These are phyloP conservation scores for Auxenochlorella protothecoides DNA, from an alignment of 139 green algal genomes.

Conservation along the genomic window DNA sequence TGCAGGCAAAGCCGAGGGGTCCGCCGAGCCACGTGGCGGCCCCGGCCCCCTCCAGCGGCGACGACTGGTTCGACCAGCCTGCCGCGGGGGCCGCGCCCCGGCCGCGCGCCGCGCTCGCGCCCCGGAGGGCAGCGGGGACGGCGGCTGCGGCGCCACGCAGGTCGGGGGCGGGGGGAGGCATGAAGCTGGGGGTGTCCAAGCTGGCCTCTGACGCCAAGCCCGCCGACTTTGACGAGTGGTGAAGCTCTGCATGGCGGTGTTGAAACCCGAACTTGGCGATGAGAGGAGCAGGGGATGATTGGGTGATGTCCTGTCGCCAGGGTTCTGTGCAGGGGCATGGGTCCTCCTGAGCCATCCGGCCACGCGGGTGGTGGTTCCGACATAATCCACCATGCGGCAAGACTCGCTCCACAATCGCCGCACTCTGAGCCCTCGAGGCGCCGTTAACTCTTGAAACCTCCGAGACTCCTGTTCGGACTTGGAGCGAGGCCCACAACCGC, in stretches of 20 bases:
- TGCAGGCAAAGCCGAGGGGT: too few relatives aligned
- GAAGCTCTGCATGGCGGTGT: neutral
- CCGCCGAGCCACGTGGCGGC: too few relatives aligned
- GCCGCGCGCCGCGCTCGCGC: too few relatives aligned
- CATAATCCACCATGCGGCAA: neutral
- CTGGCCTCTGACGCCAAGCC: slow-evolving; percentile 1
- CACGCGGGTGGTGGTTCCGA: neutral
- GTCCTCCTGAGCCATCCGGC: neutral
- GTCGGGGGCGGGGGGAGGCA: neutral
- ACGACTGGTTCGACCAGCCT: too few relatives aligned
- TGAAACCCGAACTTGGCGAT: neutral
- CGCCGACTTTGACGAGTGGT: slow-evolving; percentile 24
- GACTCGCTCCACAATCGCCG: neutral
- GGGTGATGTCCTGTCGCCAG: neutral
- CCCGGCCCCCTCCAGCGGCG: too few relatives aligned
- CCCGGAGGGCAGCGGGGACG: neutral
- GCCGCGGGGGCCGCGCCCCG: too few relatives aligned
- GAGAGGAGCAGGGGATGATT: too few relatives aligned
- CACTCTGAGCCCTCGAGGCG: neutral
- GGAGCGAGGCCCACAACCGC: too few relatives aligned
- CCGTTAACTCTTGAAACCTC: neutral
- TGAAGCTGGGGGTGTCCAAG: slow-evolving; percentile 31
- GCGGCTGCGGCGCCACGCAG: neutral
- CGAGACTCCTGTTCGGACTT: neutral
- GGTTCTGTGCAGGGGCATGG: neutral